A percentile compares a stretch with the other conserved stretches of the same genome.
These are phyloP conservation scores for Lathyrus aphaca DNA, from an alignment of 306 rosid species.

Conservation along the genomic window DNA sequence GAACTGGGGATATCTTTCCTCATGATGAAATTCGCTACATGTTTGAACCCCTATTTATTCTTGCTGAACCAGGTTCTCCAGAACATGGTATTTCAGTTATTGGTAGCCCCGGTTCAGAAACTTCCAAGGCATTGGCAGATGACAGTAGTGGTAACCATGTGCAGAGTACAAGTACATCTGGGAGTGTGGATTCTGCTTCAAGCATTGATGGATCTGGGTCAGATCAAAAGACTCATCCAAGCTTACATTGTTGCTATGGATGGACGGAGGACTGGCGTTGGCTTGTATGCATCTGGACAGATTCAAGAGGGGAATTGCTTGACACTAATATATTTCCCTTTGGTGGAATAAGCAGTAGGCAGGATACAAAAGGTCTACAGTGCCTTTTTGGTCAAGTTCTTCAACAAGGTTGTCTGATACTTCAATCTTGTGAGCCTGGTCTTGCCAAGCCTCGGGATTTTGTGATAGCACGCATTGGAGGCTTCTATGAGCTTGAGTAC, in stretches of 20 bases:
- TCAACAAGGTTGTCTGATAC: constrained; percentile 95
- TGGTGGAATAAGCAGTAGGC: constrained; percentile 99
- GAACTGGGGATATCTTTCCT: constrained; percentile 69
- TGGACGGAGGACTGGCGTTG: constrained; percentile 99
- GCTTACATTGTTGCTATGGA: constrained; percentile 97
- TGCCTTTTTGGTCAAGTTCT: constrained; percentile 94
- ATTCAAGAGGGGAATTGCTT: constrained; percentile 93
- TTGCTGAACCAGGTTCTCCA: constrained; percentile 90
- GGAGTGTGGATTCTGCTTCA: constrained; percentile 68
- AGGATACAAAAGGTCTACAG: constrained; percentile 96
- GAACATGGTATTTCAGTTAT: constrained; percentile 74
- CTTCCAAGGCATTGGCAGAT: constrained; percentile 75
- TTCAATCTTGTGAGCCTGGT: constrained; percentile 87
- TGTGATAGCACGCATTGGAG: constrained; percentile 93
- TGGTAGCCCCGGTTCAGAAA: constrained; percentile 66
- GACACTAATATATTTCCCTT: constrained; percentile 92
- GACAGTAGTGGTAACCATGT: constrained; percentile 72
- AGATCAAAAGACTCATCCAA: constrained; percentile 74
- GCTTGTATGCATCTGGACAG: constrained; percentile 98
- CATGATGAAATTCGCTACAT: constrained; percentile 82
- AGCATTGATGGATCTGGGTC: constrained; percentile 73
- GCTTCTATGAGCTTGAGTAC: constrained; percentile 94
- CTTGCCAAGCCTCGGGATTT: constrained; percentile 89
- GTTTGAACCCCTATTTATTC: constrained; percentile 98
- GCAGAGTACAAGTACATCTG: constrained; percentile 60